phyloP scores from a whole-genome alignment of 371 early-diverging fungal genomes.

The Syncephalastrum monosporum region DNA sequence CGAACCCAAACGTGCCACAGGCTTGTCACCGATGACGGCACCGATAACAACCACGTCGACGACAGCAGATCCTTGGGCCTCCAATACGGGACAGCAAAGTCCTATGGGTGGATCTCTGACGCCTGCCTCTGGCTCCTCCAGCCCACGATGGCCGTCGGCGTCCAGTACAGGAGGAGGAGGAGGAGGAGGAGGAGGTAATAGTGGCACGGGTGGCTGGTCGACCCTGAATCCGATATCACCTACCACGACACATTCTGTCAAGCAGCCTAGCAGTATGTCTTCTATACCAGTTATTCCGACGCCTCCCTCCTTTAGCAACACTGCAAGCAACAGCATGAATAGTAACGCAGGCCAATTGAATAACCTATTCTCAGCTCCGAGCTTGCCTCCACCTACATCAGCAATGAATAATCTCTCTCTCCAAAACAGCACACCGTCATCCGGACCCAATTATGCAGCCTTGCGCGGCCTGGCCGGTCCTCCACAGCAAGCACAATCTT shows the following conservation, averaged over 20 bases:
- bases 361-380: conserved; percentile 8
- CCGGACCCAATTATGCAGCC: conserved; percentile 14
- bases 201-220: no score
- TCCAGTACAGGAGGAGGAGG: no score
- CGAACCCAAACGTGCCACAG: background rate
- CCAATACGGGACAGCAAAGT: conserved; percentile 10
- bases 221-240: background rate
- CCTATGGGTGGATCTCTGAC: conserved; percentile 12
- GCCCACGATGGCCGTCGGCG: conserved; percentile 3
- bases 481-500: conserved; percentile 8
- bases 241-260: background rate
- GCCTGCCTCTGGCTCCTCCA: conserved; percentile 9
- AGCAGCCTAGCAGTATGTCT: background rate
- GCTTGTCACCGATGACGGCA: background rate
- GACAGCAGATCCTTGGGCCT: conserved; percentile 3
- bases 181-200: no score
- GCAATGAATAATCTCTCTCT: conserved; percentile 7
- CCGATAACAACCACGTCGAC: conserved; percentile 8
- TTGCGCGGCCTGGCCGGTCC: conserved; percentile 9
- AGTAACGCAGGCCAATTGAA: conserved; percentile 1
- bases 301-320: conserved; percentile 6
- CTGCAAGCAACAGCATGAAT: conserved; percentile 1
- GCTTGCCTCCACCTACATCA: conserved; percentile 13
- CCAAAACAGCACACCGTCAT: background rate
- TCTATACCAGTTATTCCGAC: background rate